phyloP scores from a whole-genome alignment of 768 basidiomycete genomes.

The Gelatoporia subvermispora region DNA sequence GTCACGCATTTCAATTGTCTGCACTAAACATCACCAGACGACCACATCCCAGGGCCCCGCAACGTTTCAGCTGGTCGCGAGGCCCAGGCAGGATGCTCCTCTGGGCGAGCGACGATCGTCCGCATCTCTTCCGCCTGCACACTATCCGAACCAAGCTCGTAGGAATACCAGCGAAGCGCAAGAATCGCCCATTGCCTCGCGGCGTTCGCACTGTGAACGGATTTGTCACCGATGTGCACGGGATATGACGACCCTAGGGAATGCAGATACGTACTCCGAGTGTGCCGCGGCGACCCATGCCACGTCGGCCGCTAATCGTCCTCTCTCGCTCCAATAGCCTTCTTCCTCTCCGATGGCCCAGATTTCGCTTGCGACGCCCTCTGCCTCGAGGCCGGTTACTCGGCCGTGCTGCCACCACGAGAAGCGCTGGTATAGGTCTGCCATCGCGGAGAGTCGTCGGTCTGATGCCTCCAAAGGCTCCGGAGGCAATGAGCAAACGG shows the following conservation, averaged over 20 bases:
- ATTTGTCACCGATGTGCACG: background rate
- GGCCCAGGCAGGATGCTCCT: slow-evolving; percentile 46
- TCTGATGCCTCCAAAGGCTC: slow-evolving; percentile 48
- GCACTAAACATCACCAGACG: background rate
- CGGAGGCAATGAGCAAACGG: slow-evolving; percentile 51
- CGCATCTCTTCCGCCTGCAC: slow-evolving; percentile 40
- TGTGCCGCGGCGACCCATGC: slow-evolving; percentile 57
- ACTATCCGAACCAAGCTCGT: slow-evolving; percentile 54
- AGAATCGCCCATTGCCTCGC: slow-evolving; percentile 44
- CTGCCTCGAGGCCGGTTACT: slow-evolving; percentile 47
- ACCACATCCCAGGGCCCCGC: slow-evolving; percentile 12
- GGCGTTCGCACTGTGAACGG: slow-evolving; percentile 40
- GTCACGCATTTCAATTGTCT: no score
- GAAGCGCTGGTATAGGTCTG: slow-evolving; percentile 39
- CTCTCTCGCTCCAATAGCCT: slow-evolving; percentile 64
- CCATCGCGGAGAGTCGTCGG: slow-evolving; percentile 40
- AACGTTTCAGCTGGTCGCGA: slow-evolving; percentile 19
- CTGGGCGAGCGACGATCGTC: slow-evolving; percentile 30
- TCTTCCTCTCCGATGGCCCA: slow-evolving; percentile 59
- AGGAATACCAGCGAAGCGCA: slow-evolving; percentile 49
- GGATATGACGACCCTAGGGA: background rate
- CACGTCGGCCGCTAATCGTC: slow-evolving; percentile 57
- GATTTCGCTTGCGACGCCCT: slow-evolving; percentile 42
- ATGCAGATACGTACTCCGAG: slow-evolving; percentile 45
- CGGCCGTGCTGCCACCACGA: slow-evolving; percentile 41